Percentiles rank a stretch among this genome's conserved stretches.
Evolutionary conservation across 768 basidiomycete genomes (phyloP).

Genomic region (Termitomyces heimii): DNA sequence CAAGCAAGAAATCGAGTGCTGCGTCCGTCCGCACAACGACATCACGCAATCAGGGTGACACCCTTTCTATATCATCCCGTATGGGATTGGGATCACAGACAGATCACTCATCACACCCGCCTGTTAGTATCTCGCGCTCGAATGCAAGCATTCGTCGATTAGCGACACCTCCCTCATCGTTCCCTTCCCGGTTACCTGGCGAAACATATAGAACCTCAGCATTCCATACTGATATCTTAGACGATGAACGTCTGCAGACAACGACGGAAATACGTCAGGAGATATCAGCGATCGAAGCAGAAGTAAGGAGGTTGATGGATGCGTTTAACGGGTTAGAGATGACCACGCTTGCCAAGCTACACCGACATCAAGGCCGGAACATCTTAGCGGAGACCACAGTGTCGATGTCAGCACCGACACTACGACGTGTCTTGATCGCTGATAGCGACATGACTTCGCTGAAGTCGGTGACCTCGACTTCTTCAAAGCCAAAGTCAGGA

Average conservation of each 20-base stretch:
- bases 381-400: constrained; percentile 11
- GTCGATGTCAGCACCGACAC: constrained; percentile 29
- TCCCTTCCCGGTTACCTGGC: constrained; percentile 30
- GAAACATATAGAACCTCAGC: constrained; percentile 30
- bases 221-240: constrained; percentile 35
- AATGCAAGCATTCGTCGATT: constrained; percentile 38
- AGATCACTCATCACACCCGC: constrained; percentile 20
- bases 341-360: constrained; percentile 51
- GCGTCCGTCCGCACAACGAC: constrained; percentile 40
- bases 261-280: constrained; percentile 59
- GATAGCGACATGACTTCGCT: constrained; percentile 50
- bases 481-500: constrained; percentile 41
- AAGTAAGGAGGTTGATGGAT: constrained; percentile 65
- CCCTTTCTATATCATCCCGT: constrained; percentile 41
- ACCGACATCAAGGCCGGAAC: constrained; percentile 25
- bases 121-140: constrained; percentile 35
- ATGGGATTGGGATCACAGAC: constrained; percentile 21
- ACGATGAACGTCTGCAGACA: constrained; percentile 55
- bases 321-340: constrained; percentile 79
- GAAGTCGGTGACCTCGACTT: constrained; percentile 43
- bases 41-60: constrained; percentile 31
- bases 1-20: constrained; percentile 46
- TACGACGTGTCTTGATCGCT: constrained; percentile 27
- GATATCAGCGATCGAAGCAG: constrained; percentile 64
- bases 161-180: constrained; percentile 57